Base-by-base conservation (phyloP, 1,139 yeast genomes). In the Citeromyces siamensis region DNA sequence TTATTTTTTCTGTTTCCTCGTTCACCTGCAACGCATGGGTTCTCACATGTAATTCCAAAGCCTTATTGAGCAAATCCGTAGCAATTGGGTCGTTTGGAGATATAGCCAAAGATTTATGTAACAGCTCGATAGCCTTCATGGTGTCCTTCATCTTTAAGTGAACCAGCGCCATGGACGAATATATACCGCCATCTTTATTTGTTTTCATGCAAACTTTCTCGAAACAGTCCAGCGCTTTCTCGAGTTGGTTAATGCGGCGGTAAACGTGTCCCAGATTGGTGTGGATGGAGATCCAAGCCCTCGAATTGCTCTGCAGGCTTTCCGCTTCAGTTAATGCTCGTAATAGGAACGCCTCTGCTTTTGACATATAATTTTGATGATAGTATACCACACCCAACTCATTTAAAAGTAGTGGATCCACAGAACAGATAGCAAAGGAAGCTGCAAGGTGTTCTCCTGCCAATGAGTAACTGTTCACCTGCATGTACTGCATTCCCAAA, bases 401-500 rank as follows among this genome's bases (percentile, higher is more conserved):
- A 56, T 93, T 93, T 41, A 93, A 62, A 34, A 90, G 60, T 35
- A 90, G 59, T 2, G 98, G 98, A 55, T 93, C 98, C 2, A 74
- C 63, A 19, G 80, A 75, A 55, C 95, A 88, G 3, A 86, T 73
- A 28, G 75, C 75, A 48, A 75, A 78, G 1, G 96, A 74, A 8
- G 90, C 72, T 40, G 68, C 61, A 23, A 93, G 66, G 50, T 88
- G 90, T 51, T 90, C 97, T 46, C 84, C 90, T 0, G 97, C 88
- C 39, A 90, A 62, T 10, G 77, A 71, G 37, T 83, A 61, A 48
- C 88, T 88, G 52, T 79, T 80, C 75, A 90, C 80, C 44, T 84
- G 88, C 44, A 86, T 61, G 56, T 90, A 93, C 58, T 93, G 97
- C 95, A 90, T 93, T 3, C 98, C 99, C 36, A 93, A 65, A 50